A percentile compares a stretch with the other conserved stretches of the same genome.
Conservation (phyloP, 495 filamentous ascomycete genomes). For the Penicillium nucicola region DNA sequence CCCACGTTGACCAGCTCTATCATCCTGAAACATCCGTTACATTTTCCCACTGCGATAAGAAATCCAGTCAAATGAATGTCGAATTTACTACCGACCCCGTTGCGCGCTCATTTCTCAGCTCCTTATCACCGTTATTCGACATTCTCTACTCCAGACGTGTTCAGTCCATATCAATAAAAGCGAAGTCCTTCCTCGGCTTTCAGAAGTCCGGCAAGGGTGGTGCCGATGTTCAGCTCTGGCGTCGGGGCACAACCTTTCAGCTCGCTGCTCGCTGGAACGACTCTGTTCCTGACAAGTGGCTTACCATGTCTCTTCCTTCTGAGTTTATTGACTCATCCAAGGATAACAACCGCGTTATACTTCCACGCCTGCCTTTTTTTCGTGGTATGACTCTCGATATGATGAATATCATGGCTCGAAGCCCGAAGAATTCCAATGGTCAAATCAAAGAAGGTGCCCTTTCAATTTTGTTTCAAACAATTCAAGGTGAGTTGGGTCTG, state of each 20-base stretch:
- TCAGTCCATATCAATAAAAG: no score
- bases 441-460: constrained; percentile 25
- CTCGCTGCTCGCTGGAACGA: constrained; percentile 34
- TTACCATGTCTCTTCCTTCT: constrained; percentile 23
- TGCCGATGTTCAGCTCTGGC: constrained; percentile 37
- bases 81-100: no score
- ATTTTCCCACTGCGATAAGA: no score
- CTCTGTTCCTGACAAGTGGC: constrained; percentile 32
- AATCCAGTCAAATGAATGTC: no score
- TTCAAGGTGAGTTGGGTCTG: constrained; percentile 19
- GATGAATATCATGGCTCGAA: constrained; percentile 28
- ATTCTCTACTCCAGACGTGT: no score
- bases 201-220: constrained; percentile 31
- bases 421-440: constrained; percentile 21
- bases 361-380: constrained; percentile 19
- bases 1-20: no score
- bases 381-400: constrained; percentile 35
- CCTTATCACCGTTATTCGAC: no score
- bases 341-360: constrained; percentile 24
- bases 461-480: constrained; percentile 27
- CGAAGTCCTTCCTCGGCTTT: constrained; percentile 18
- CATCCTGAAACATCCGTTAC: no score
- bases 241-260: constrained; percentile 17
- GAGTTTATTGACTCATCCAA: constrained; percentile 11
- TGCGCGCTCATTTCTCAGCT: no score